Evolutionary conservation across 129 eudicot species (phyloP), one percentile per base, ranked within the genome.

Genomic region (Flaveria sonorensis): DNA sequence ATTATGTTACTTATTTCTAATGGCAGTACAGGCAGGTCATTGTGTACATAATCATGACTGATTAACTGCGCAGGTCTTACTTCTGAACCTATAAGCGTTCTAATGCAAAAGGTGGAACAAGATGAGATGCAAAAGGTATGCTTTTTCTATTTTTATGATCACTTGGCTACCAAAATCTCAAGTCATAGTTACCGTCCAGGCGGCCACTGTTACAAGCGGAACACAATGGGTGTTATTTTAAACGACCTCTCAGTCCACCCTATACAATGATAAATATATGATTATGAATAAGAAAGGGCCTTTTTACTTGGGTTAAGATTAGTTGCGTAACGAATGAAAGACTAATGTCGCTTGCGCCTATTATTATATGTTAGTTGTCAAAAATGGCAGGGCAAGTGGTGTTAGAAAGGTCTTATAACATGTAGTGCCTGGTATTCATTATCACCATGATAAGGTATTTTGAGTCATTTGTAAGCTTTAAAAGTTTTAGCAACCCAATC

Each of bases 31-130:
- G 13, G 57, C 68, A 56, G 57, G n/a, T 79, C 20, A 19, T 55
- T 11, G 46, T 71, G 6, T 60, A 61, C 68, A 2, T 52, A 72
- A 55, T n/a, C 21, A 68, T 39, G 67, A 63, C 18, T 63, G 71
- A 39, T 10, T 60, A 11, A 26, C 74, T 46, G 68, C 65, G 75
- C 85, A 94, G 97, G 98, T 61, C 89, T 94, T 26, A 81, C 86
- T 67, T 72, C 70, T 23, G 97, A 89, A 70, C 85, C 93, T 48
- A 85, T 94, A 65, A 77, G 51, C 45, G 77, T 78, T 62, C 56
- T 94, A 51, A 85, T 94, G 89, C 90, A 94, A 81, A 89, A 81
- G 71, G 86, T 81, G 60, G 99, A 94, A 74, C 88, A 87, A 2
- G 87, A 87, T 62, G 92, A 90, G 64, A 70, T 94, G 75, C 62